Evolutionary conservation across 306 rosid genomes (phyloP), one percentile per base, ranked within the genome.

Genomic region (Begonia masoniana): DNA sequence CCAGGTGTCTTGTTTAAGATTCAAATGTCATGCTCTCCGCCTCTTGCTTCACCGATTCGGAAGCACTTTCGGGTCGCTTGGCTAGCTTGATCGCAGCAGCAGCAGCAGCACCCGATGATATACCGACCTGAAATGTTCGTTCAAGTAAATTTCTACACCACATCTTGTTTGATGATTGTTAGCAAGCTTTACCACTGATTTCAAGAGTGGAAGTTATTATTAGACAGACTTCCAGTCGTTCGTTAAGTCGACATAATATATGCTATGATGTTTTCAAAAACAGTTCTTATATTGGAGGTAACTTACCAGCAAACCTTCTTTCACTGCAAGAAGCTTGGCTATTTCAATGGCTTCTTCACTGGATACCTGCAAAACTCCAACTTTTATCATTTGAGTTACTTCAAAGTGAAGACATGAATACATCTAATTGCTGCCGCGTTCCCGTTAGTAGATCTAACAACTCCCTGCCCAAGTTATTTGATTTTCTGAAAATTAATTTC

Each of bases 71-170:
- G 3, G 96, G 94, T 70, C 80, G 72, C 68, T 67, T 76, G 21
- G 94, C 97, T 53, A 91, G 51, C 82, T 73, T 72, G 55, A 91
- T 77, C 51, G 94, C 96, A 10, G 94, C 97, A 0, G 96, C 96
- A 0, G 97, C 85, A 0, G 97, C 97, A 9, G 84, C 97, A 67
- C 97, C 97, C 1, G 97, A 91, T 71, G 97, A 91, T 73, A 91
- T 91, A 57, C 97, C 97, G 8, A 78, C 96, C 97, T 91, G 71
- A 58, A 70, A 53, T n/a, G 7, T 45, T 17, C 42, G 55, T 52
- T 47, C 26, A 57, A 80, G 3, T 12, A 6, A 43, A 17, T 43
- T 71, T 76, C 24, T 21, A 21, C 24, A 78, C 93, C 24, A 78
- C 93, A 80, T 77, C 67, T 62, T 43, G 1, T 3, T 9, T 45